Evolutionary conservation across 2,329 filamentous ascomycete genomes (phyloP), one percentile per base, ranked within the genome.

Genomic region (Aspergillus alliaceus): DNA sequence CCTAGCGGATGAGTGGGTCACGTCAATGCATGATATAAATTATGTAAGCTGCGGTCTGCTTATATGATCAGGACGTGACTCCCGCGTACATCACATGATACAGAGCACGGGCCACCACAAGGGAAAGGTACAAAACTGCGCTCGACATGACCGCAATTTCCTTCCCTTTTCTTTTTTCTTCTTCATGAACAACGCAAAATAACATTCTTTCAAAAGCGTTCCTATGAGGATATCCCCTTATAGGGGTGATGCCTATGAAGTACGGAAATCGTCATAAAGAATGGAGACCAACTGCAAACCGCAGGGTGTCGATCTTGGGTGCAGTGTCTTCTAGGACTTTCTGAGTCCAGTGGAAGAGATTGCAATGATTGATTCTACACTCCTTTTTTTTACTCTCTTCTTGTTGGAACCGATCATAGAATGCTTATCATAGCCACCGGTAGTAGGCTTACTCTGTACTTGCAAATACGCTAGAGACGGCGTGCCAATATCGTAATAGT

Each of bases 331-430:
- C 68, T 68, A 8, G 71, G 74, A 75, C 73, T 64, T 61, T 64
- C 63, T 71, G 57, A 27, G 40, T 27, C 27, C 40, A 44, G 71
- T 83, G 80, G 78, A 70, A 78, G 80, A 77, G 80, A 82, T 75
- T 81, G 81, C 81, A 84, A 83, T 83, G 81, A 83, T 82, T 79
- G 79, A 80, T 75, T 76, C 79, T 78, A 84, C 81, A 84, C 47
- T 60, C 54, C 54, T 22, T 57, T 15, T 56, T 82, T 37, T 57
- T 49, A 46, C 20, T 12, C 18, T 22, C 18, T 20, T 39, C 18
- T 39, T 4, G n/a, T 9, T 3, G 18, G 9, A 11, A 5, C 4
- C 15, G 8, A 39, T 3, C 37, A 39, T 40, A 9, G 5, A 11
- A 6, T 39, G 35, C n/a, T 39, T 18, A 39, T 39, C 12, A 18